Evolutionary conservation across 208 protist genomes (phyloP).

Genomic region (Acanthamoeba triangularis): DNA sequence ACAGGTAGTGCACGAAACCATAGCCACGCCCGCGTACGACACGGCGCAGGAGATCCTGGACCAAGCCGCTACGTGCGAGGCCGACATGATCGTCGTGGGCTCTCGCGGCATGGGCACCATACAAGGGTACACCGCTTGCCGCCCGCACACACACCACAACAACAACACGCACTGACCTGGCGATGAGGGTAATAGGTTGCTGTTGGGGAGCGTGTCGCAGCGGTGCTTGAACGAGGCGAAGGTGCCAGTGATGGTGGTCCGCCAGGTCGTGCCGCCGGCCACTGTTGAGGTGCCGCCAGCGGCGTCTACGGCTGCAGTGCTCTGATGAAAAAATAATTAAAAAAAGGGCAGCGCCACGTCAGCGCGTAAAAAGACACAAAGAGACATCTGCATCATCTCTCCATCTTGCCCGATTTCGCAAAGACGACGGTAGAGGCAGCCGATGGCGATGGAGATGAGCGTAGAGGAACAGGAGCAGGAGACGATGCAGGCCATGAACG

Average conservation of each 20-base stretch:
- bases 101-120: neutral
- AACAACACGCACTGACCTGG: neutral
- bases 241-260: neutral
- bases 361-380: too few relatives aligned
- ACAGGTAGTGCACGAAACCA: constrained; percentile 3
- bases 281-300: too few relatives aligned
- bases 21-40: neutral
- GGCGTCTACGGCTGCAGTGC: too few relatives aligned
- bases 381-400: too few relatives aligned
- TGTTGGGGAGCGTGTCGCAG: constrained; percentile 2
- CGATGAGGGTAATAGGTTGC: neutral
- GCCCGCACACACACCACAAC: too few relatives aligned
- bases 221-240: neutral
- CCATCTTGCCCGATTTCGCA: too few relatives aligned
- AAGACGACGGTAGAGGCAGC: too few relatives aligned
- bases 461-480: neutral
- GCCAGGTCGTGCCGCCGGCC: neutral
- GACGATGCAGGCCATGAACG: neutral
- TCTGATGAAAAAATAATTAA: too few relatives aligned
- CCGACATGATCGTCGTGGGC: neutral
- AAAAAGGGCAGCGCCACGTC: too few relatives aligned
- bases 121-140: neutral
- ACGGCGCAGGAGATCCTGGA: constrained; percentile 16
- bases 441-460: neutral
- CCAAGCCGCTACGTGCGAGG: neutral